Conservation (phyloP, 179 eudicot species). For the Pouteria campechiana region DNA sequence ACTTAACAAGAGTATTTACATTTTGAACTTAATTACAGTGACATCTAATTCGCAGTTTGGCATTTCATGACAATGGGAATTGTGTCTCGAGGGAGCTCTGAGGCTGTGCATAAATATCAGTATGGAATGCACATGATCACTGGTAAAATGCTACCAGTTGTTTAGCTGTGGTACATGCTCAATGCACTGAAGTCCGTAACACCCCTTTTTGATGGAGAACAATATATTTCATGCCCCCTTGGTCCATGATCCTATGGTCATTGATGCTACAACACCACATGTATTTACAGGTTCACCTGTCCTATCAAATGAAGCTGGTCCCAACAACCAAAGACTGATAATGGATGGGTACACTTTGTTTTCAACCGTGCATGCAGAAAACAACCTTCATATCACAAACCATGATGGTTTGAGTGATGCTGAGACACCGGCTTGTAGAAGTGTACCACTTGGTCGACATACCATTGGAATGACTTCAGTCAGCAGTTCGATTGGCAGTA, state of each 20-base stretch:
- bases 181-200: too few relatives aligned
- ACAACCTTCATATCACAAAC: slow-evolving; percentile 3
- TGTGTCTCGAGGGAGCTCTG: too few relatives aligned
- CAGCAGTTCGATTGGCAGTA: slow-evolving; percentile 5
- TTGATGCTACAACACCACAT: slow-evolving; percentile 16
- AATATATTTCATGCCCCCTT: slow-evolving; percentile 13
- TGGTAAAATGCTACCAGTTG: too few relatives aligned
- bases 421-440: neutral
- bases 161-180: too few relatives aligned
- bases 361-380: slow-evolving; percentile 21
- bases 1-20: too few relatives aligned
- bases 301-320: slow-evolving; percentile 14
- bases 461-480: neutral
- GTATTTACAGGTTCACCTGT: slow-evolving; percentile 12
- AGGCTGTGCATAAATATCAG: too few relatives aligned
- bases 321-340: slow-evolving; percentile 17
- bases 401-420: slow-evolving; percentile 5
- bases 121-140: too few relatives aligned
- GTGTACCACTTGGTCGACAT: slow-evolving; percentile 5
- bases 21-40: too few relatives aligned
- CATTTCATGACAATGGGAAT: too few relatives aligned
- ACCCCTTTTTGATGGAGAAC: slow-evolving; percentile 25
- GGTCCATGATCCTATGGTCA: slow-evolving; percentile 2
- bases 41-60: too few relatives aligned
- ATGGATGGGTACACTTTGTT: slow-evolving; percentile 28